Percentiles rank a stretch among this genome's conserved stretches.
Conservation (phyloP, 495 filamentous ascomycete genomes). For the Talaromyces nanjingensis region DNA sequence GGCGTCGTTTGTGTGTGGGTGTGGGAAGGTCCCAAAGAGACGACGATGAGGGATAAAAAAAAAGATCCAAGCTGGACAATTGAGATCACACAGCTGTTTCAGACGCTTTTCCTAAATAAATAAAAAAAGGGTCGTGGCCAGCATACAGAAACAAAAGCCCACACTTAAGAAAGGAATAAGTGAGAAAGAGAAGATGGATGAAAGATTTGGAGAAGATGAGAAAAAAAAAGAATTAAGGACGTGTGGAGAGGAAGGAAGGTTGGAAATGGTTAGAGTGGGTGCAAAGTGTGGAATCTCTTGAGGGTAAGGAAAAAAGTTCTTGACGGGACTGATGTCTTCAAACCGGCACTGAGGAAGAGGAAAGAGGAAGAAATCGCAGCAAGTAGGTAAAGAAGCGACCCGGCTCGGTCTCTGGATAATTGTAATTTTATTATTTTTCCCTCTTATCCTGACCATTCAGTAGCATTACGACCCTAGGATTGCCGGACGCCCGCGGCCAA, state of each 20-base stretch:
- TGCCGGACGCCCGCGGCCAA: constrained; percentile 14
- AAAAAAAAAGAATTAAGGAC: constrained; percentile 16
- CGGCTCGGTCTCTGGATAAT: not conserved
- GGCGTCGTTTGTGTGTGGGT: not conserved
- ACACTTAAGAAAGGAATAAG: not conserved
- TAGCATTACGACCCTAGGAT: constrained; percentile 2
- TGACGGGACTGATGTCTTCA: not conserved
- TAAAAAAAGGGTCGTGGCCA: not conserved
- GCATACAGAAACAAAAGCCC: not conserved
- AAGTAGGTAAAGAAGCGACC: not conserved
- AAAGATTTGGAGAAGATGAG: not conserved
- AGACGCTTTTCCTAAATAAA: not conserved
- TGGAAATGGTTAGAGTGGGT: not conserved
- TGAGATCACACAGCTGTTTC: constrained; percentile 5
- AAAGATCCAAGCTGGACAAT: not conserved
- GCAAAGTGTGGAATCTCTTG: not conserved
- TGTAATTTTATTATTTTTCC: constrained; percentile 7
- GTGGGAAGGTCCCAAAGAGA: not conserved
- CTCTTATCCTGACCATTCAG: not conserved
- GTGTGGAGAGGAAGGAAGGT: constrained; percentile 16
- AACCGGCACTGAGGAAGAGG: not conserved
- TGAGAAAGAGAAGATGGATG: constrained; percentile 16
- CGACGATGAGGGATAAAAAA: constrained; percentile 6
- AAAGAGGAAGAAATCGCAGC: not conserved
- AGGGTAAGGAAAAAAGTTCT: not conserved